Conservation (phyloP, 2,329 filamentous ascomycete species). For the Colletotrichum musicola region DNA sequence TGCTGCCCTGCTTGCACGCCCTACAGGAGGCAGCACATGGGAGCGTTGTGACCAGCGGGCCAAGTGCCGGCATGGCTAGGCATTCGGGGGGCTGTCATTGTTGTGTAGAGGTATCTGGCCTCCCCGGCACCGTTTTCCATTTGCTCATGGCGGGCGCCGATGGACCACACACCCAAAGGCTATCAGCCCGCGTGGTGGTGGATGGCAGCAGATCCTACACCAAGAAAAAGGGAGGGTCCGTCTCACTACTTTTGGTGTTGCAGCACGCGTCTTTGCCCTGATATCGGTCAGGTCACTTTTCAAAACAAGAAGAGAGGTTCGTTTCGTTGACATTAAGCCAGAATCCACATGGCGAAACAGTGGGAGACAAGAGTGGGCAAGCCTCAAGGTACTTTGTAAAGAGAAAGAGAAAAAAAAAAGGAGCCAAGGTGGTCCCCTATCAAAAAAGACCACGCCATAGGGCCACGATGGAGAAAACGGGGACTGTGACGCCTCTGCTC, state of each 20-base stretch:
- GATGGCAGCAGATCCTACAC: background rate
- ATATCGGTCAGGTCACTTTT: constrained; percentile 20
- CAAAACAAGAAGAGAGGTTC: constrained; percentile 1
- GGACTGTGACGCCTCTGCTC: constrained; percentile 4
- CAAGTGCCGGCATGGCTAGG: constrained; percentile 38
- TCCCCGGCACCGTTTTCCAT: constrained; percentile 6
- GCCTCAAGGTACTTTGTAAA: background rate
- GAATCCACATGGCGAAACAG: constrained; percentile 27
- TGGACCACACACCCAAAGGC: background rate
- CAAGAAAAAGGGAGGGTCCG: background rate
- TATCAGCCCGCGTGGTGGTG: background rate
- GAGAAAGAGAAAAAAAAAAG: constrained; percentile 1
- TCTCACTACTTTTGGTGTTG: constrained; percentile 2
- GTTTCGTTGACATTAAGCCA: constrained; percentile 14
- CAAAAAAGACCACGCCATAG: constrained; percentile 33
- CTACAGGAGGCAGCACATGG: constrained; percentile 27
- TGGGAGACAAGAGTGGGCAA: background rate
- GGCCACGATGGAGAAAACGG: constrained; percentile 36
- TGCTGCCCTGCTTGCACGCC: constrained; percentile 8
- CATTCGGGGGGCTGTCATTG: constrained; percentile 1
- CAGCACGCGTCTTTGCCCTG: constrained; percentile 24
- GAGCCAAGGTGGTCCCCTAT: constrained; percentile 35
- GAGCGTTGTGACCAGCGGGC: constrained; percentile 26
- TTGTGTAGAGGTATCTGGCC: background rate
- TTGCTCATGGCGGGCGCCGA: background rate